Base-by-base conservation (phyloP, 192 early-diverging fungal genomes). In the Gryganskiella cystojenkinii region DNA sequence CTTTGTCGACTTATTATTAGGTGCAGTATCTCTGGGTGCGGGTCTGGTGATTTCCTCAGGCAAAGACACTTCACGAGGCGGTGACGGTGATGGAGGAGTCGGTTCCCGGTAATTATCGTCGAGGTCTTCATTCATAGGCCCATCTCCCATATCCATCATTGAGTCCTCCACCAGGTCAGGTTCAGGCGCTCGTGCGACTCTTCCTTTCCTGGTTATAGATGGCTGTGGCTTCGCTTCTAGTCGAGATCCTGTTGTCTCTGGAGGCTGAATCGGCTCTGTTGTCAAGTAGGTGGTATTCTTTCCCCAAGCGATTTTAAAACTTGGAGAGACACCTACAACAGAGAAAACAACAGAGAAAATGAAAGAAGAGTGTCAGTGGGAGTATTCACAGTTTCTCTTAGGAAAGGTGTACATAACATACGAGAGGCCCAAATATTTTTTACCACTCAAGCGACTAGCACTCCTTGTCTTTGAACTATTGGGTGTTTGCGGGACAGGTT, bases 271-370 rank as follows among this genome's bases (percentile, higher is more conserved):
- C 3, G 51, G 3, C 24, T 66, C 64, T 17, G 58, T 51, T 22
- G 50, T 35, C 17, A 67, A 7, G 0, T 44, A 4, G 2, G 56
- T 54, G 8, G 20, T 42, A 13, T 47, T 63, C 37, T 47, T 74
- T 20, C 71, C 55, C 66, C 54, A 78, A 27, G 65, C 35, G 20
- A 56, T 33, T 5, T 46, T 53, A 51, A 67, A 67, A 19, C 40
- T 46, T 6, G 72, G 64, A 40, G 56, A 46, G 1, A 33, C n/a
- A 5, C 72, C 72, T 76, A 49, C 24, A 55, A 6, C n/a, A n/a
- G n/a, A n/a, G n/a, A n/a, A 28, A 3, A 22, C 17, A 22, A 13
- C 33, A 3, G 11, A 58, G 20, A 0, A 35, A 58, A 31, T 17
- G 20, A 25, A 43, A 56, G 40, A 47, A 9, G 25, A 24, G 30